A percentile compares a stretch with the other conserved stretches of the same genome.
Conservation (phyloP, 73 alveolate species). For the Paramecium sexaurelia region DNA sequence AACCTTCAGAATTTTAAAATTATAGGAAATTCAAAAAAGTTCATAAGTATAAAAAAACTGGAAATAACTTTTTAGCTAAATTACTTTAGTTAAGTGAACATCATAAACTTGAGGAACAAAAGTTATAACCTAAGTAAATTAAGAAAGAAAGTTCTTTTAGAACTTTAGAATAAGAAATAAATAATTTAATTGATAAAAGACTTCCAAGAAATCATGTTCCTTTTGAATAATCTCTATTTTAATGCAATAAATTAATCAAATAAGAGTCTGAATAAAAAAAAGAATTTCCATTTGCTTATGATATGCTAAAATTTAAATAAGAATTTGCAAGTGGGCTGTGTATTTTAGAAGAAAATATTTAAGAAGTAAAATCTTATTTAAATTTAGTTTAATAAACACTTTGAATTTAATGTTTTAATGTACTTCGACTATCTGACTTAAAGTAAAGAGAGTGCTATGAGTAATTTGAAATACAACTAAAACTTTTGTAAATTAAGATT, state of each 20-base stretch:
- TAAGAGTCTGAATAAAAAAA: neutral
- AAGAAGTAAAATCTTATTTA: neutral
- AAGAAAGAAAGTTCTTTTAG: neutral
- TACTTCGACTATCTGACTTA: conserved; percentile 1
- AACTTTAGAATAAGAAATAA: conserved; percentile 14
- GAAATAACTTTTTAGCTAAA: neutral
- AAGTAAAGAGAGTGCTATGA: conserved; percentile 17
- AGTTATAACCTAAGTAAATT: neutral
- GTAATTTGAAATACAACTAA: neutral
- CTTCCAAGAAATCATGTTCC: conserved; percentile 1
- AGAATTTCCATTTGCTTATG: conserved; percentile 6
- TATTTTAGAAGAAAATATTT: neutral
- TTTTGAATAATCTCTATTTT: neutral
- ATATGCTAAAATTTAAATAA: conserved; percentile 22
- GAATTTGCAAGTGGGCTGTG: conserved; percentile 3
- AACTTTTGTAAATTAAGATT: conserved; percentile 2
- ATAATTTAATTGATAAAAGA: neutral
- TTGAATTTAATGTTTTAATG: conserved; percentile 25
- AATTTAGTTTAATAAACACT: conserved; percentile 31
- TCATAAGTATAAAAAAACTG: neutral
- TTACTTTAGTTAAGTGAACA: neutral
- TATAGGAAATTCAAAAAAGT: neutral
- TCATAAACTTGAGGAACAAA: neutral
- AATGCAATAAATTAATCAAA: neutral
- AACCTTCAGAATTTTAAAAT: neutral